These are phyloP conservation scores for Phialophora verrucosa DNA, from an alignment of 2,329 filamentous ascomycete species.

Conservation along the genomic window DNA sequence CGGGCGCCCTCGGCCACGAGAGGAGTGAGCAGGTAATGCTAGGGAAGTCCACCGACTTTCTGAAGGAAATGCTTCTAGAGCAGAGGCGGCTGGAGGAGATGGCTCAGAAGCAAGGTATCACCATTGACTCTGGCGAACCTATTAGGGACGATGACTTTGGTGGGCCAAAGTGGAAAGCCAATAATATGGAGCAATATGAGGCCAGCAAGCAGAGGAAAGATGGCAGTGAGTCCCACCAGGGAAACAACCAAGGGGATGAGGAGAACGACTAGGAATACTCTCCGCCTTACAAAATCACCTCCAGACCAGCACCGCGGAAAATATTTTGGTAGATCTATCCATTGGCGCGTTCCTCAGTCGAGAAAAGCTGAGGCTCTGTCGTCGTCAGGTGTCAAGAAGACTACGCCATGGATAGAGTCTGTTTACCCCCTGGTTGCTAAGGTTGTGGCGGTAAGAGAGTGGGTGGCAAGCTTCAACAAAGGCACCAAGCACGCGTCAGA, in stretches of 20 bases:
- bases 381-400: neutral
- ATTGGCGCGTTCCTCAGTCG: neutral
- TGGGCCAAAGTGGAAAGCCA: conserved; percentile 33
- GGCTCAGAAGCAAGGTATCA: conserved; percentile 32
- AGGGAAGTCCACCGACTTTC: conserved; percentile 70
- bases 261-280: conserved; percentile 18
- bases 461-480: neutral
- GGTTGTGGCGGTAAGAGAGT: neutral
- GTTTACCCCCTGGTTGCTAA: neutral
- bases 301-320: neutral
- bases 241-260: conserved; percentile 22
- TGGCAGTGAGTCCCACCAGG: neutral
- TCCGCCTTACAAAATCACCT: neutral
- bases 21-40: conserved; percentile 86
- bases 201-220: conserved; percentile 35
- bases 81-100: conserved; percentile 62
- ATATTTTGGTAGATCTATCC: neutral
- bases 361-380: neutral
- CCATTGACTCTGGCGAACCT: conserved; percentile 22
- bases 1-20: conserved; percentile 79
- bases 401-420: neutral
- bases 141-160: conserved; percentile 36
- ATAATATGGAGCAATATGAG: conserved; percentile 37
- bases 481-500: neutral
- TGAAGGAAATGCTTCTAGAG: conserved; percentile 65